Evolutionary conservation across 1,284 basidiomycete species (phyloP).

Genomic region (Fistulina hepatica): DNA sequence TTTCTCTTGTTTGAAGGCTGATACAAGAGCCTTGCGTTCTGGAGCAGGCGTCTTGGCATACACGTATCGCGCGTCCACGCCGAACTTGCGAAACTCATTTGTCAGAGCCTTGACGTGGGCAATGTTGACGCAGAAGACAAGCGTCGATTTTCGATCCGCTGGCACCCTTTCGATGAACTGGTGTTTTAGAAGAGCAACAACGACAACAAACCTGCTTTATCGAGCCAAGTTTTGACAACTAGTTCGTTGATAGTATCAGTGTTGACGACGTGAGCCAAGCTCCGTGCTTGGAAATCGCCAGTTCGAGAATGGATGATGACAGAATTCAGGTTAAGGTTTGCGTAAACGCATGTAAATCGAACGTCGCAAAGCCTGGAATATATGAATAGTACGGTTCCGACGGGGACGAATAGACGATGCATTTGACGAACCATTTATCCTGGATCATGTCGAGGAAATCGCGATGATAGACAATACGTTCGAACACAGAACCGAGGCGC

Average conservation of each 20-base stretch:
- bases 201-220: slow-evolving; percentile 50
- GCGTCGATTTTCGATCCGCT: slow-evolving; percentile 69
- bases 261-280: slow-evolving; percentile 73
- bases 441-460: slow-evolving; percentile 91
- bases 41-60: slow-evolving; percentile 58
- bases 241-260: slow-evolving; percentile 66
- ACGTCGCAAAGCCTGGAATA: slow-evolving; percentile 69
- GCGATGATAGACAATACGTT: slow-evolving; percentile 90
- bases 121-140: slow-evolving; percentile 86
- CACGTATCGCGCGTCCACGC: slow-evolving; percentile 81
- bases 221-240: slow-evolving; percentile 73
- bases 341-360: slow-evolving; percentile 72
- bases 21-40: slow-evolving; percentile 59
- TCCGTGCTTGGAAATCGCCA: slow-evolving; percentile 73
- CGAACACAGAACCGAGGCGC: slow-evolving; percentile 81
- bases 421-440: slow-evolving; percentile 63
- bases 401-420: not conserved
- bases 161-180: slow-evolving; percentile 8
- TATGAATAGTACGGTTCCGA: slow-evolving; percentile 4
- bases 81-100: slow-evolving; percentile 59
- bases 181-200: slow-evolving; percentile 1
- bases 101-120: slow-evolving; percentile 77
- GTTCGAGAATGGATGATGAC: slow-evolving; percentile 55
- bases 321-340: slow-evolving; percentile 56
- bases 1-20: slow-evolving; percentile 57